These are phyloP conservation scores for Caryopteris hybrid DNA, from an alignment of 305 asterid genomes.

Conservation along the genomic window DNA sequence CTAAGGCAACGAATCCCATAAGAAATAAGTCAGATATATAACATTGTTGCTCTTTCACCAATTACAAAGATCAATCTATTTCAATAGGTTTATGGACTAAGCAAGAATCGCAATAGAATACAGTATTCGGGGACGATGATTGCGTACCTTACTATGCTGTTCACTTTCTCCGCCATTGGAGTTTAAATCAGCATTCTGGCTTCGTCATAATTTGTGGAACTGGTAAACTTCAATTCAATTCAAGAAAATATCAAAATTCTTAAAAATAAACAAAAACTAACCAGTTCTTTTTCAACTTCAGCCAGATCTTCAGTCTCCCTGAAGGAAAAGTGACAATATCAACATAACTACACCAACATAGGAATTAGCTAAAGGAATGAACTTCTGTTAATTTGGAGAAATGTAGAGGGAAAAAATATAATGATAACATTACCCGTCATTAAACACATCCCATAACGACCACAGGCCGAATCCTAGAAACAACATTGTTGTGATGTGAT, in stretches of 20 bases:
- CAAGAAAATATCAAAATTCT: too few species aligned
- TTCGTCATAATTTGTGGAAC: slow-evolving; percentile 15
- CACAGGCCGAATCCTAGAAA: slow-evolving; percentile 85
- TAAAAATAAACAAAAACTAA: slow-evolving; percentile 32
- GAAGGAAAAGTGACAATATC: too few species aligned
- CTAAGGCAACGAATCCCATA: too few species aligned
- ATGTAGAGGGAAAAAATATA: too few species aligned
- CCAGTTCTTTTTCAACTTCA: slow-evolving; percentile 88
- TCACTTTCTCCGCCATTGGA: slow-evolving; percentile 43
- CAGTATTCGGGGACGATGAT: not conserved
- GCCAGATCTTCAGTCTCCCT: slow-evolving; percentile 75
- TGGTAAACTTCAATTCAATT: slow-evolving; percentile 17
- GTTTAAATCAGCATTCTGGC: slow-evolving; percentile 70
- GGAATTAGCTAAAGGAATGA: too few species aligned
- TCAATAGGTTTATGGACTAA: not conserved
- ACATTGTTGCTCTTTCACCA: not conserved
- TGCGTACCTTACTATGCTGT: slow-evolving; percentile 46
- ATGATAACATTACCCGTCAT: slow-evolving; percentile 53
- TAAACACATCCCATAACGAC: slow-evolving; percentile 91
- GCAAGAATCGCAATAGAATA: not conserved
- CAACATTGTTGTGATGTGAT: slow-evolving; percentile 72
- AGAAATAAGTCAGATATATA: too few species aligned
- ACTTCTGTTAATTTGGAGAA: too few species aligned
- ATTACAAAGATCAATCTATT: not conserved
- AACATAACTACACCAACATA: too few species aligned